A percentile compares a stretch with the other conserved stretches of the same genome.
phyloP scores from a whole-genome alignment of 495 filamentous ascomycete genomes.

The Niebla homalea region DNA sequence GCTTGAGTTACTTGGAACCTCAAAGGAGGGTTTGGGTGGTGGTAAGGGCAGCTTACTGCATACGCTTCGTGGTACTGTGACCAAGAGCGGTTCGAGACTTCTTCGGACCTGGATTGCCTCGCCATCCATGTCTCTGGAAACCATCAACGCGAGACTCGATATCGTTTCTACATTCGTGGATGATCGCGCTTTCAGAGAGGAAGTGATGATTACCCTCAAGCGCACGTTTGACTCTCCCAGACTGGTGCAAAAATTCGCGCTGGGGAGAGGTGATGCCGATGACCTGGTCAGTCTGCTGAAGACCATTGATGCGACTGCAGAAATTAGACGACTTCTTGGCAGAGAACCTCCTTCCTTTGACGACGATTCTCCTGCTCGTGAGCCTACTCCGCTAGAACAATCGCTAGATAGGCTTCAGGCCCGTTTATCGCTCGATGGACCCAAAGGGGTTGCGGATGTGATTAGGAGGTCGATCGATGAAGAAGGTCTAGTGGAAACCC shows the following conservation, averaged over 20 bases:
- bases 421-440: conserved; percentile 56
- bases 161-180: conserved; percentile 62
- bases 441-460: conserved; percentile 48
- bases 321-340: conserved; percentile 42
- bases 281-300: conserved; percentile 71
- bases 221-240: conserved; percentile 76
- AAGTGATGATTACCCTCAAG: conserved; percentile 52
- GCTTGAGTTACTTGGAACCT: conserved; percentile 75
- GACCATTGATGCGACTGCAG: conserved; percentile 65
- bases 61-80: conserved; percentile 75
- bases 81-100: conserved; percentile 76
- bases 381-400: conserved; percentile 23
- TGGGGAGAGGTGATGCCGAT: conserved; percentile 87
- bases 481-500: conserved; percentile 70
- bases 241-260: conserved; percentile 81
- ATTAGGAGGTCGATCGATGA: conserved; percentile 82
- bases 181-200: conserved; percentile 49
- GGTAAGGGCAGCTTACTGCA: conserved; percentile 78
- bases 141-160: conserved; percentile 71
- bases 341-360: conserved; percentile 13
- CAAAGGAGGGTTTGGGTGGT: conserved; percentile 50
- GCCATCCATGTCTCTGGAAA: conserved; percentile 68
- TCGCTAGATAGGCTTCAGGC: conserved; percentile 38
- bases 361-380: conserved; percentile 7
- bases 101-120: conserved; percentile 70